A percentile compares a stretch with the other conserved stretches of the same genome.
These are phyloP conservation scores for Fusarium sacchari DNA, from an alignment of 2,329 filamentous ascomycete genomes.

Conservation along the genomic window DNA sequence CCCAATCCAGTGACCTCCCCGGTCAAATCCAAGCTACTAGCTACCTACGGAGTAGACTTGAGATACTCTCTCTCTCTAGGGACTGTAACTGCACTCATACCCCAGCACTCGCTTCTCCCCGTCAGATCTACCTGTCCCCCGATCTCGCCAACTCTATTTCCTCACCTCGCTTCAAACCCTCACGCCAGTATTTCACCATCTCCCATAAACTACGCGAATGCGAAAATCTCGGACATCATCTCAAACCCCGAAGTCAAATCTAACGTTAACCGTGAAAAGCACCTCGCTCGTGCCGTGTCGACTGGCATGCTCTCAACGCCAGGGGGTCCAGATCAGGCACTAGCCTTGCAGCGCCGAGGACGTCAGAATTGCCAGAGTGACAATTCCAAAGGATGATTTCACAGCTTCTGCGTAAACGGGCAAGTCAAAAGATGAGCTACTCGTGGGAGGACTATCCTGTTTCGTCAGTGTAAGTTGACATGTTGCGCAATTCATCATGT, in stretches of 20 bases:
- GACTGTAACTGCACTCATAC: background rate
- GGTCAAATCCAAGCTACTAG: background rate
- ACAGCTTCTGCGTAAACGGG: background rate
- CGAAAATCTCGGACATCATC: background rate
- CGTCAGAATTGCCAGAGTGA: background rate
- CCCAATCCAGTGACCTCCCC: background rate
- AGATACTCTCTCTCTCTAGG: no score
- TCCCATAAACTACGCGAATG: background rate
- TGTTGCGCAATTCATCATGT: background rate
- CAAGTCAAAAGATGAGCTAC: background rate
- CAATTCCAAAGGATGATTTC: background rate
- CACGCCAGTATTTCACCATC: background rate
- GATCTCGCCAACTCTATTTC: slow-evolving; percentile 10
- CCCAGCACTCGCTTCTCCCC: slow-evolving; percentile 1
- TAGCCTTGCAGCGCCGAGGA: background rate
- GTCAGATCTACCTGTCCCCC: background rate
- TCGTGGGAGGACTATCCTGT: background rate
- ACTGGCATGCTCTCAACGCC: slow-evolving; percentile 8
- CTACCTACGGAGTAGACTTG: no score
- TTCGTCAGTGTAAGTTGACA: background rate
- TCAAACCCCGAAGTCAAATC: no score
- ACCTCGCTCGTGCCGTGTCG: background rate
- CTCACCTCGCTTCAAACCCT: background rate
- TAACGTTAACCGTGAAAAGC: background rate
- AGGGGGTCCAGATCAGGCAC: background rate